A percentile compares a stretch with the other conserved stretches of the same genome.
These are phyloP conservation scores for Letharia columbiana DNA, from an alignment of 495 filamentous ascomycete genomes.

Conservation along the genomic window DNA sequence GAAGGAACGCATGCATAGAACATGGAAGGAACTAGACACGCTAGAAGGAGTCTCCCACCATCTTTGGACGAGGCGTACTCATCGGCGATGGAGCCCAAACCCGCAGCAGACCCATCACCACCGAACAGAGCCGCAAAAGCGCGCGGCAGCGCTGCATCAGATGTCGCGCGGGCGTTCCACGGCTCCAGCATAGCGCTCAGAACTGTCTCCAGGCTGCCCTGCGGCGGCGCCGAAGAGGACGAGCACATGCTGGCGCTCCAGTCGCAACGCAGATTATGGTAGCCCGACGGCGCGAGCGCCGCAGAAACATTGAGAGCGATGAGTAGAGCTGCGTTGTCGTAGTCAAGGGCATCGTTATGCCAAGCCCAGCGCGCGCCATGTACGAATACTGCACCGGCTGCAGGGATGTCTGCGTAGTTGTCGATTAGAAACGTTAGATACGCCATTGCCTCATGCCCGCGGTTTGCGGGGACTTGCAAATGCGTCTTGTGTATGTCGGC, in stretches of 20 bases:
- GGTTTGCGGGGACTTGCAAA: not conserved
- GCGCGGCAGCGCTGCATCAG: not conserved
- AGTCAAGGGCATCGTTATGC: not conserved
- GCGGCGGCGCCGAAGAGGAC: not conserved
- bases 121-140: not conserved
- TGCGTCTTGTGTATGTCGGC: not conserved
- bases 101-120: not conserved
- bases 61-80: not conserved
- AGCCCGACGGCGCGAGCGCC: not conserved
- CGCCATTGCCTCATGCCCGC: not conserved
- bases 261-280: not conserved
- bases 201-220: not conserved
- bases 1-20: too few species aligned
- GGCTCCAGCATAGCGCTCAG: not conserved
- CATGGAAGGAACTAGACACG: too few species aligned
- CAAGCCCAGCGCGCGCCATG: not conserved
- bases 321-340: constrained; percentile 35
- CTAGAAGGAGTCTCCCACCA: not conserved
- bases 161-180: not conserved
- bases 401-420: not conserved
- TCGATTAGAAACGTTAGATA: not conserved
- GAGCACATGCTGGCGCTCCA: constrained; percentile 1
- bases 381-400: not conserved
- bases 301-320: constrained; percentile 29
- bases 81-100: not conserved